Conservation (phyloP, 2,329 filamentous ascomycete species). For the Calonectria naviculata region DNA sequence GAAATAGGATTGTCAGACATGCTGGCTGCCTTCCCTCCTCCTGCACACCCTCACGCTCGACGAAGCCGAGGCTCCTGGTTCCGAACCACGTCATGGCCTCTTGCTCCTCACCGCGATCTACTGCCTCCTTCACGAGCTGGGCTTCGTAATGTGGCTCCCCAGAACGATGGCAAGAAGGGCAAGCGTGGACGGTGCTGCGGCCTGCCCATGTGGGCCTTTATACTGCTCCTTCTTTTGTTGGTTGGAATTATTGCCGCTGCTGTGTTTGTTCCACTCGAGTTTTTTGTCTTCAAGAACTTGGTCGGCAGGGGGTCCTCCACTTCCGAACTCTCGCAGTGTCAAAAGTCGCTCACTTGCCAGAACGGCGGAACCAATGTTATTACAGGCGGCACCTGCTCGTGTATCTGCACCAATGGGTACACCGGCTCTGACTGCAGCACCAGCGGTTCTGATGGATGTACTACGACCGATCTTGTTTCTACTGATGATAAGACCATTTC, state of each 20-base stretch:
- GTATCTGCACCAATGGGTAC: conserved; percentile 90
- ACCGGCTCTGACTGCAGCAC: conserved; percentile 68
- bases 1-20: conserved; percentile 71
- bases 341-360: conserved; percentile 71
- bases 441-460: conserved; percentile 61
- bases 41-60: conserved; percentile 56
- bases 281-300: conserved; percentile 69
- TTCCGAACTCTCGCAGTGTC: conserved; percentile 63
- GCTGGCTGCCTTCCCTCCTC: conserved; percentile 73
- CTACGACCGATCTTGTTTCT: conserved; percentile 59
- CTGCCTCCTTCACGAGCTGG: conserved; percentile 33
- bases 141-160: conserved; percentile 29
- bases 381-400: conserved; percentile 77
- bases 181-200: conserved; percentile 80
- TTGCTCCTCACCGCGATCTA: conserved; percentile 46
- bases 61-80: conserved; percentile 61
- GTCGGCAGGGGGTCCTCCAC: conserved; percentile 49
- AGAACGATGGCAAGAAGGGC: conserved; percentile 44
- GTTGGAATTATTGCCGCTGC: conserved; percentile 83
- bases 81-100: conserved; percentile 60
- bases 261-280: conserved; percentile 79
- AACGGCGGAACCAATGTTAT: conserved; percentile 86
- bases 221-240: conserved; percentile 72
- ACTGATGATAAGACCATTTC: conserved; percentile 52
- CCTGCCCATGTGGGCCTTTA: conserved; percentile 82